Conservation (phyloP, 2,329 filamentous ascomycete genomes). For the Cladophialophora bantiana region DNA sequence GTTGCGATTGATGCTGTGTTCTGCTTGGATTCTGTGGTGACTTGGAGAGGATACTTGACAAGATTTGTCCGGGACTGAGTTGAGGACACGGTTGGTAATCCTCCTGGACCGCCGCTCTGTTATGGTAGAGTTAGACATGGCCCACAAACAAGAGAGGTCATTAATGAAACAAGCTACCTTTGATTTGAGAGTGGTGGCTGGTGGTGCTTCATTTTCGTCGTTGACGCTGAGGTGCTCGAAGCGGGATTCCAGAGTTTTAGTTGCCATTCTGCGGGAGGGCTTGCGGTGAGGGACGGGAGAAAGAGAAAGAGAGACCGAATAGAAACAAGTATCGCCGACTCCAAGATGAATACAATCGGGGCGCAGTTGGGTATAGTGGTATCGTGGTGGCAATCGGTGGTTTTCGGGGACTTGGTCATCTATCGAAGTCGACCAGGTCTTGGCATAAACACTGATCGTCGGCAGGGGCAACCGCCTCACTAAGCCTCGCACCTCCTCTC, state of each 20-base stretch:
- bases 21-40: constrained; percentile 69
- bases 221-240: constrained; percentile 90
- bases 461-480: constrained; percentile 3
- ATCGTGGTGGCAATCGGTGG: background rate
- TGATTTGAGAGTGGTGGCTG: constrained; percentile 70
- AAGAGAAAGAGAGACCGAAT: background rate
- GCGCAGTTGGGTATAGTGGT: background rate
- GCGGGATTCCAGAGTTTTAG: constrained; percentile 80
- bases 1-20: constrained; percentile 64
- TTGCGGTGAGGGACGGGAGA: background rate
- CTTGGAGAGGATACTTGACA: constrained; percentile 83
- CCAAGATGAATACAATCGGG: background rate
- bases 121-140: background rate
- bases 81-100: constrained; percentile 47
- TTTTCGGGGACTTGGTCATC: constrained; percentile 6
- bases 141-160: background rate
- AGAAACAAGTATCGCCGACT: background rate
- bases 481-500: background rate
- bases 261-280: constrained; percentile 62
- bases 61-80: constrained; percentile 76
- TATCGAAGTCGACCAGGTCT: background rate
- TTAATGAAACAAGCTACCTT: constrained; percentile 66
- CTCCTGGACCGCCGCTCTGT: constrained; percentile 27
- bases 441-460: constrained; percentile 12
- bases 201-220: constrained; percentile 78